Evolutionary conservation across 768 basidiomycete genomes (phyloP).

Genomic region (Harrya chromipes): DNA sequence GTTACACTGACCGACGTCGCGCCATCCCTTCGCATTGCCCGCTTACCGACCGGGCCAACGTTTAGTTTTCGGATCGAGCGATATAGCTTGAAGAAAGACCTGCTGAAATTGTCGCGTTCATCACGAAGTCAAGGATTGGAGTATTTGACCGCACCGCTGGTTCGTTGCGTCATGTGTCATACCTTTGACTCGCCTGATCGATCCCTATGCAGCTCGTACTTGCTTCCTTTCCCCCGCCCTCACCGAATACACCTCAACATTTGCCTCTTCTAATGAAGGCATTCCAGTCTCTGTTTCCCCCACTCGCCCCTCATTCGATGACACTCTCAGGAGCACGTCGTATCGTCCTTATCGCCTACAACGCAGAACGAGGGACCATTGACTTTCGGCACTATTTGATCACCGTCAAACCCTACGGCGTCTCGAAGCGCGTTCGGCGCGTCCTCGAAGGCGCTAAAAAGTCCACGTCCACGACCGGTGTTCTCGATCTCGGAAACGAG

Average conservation of each 20-base stretch:
- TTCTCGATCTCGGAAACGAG: conserved; percentile 84
- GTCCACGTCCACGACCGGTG: conserved; percentile 29
- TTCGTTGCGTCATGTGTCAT: conserved; percentile 36
- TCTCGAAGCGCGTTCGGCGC: conserved; percentile 86
- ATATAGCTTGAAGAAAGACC: conserved; percentile 88
- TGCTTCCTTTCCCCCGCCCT: conserved; percentile 77
- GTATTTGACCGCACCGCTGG: conserved; percentile 89
- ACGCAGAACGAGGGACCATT: conserved; percentile 77
- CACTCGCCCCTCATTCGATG: conserved; percentile 78
- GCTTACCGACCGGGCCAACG: conserved; percentile 88
- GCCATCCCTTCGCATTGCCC: conserved; percentile 82
- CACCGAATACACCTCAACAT: conserved; percentile 74
- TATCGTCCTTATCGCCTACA: conserved; percentile 91
- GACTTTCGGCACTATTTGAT: conserved; percentile 95
- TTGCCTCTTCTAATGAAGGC: conserved; percentile 91
- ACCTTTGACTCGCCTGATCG: neutral
- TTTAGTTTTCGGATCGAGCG: conserved; percentile 90
- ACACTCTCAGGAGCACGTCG: conserved; percentile 87
- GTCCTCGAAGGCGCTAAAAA: conserved; percentile 65
- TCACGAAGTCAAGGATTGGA: conserved; percentile 80
- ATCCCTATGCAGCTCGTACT: conserved; percentile 64
- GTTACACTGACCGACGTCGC: conserved; percentile 85
- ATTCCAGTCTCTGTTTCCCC: conserved; percentile 95
- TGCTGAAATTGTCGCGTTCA: conserved; percentile 61
- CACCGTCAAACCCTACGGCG: conserved; percentile 90